Base-by-base conservation (phyloP, 768 basidiomycete genomes). In the Amanita jacksonii region DNA sequence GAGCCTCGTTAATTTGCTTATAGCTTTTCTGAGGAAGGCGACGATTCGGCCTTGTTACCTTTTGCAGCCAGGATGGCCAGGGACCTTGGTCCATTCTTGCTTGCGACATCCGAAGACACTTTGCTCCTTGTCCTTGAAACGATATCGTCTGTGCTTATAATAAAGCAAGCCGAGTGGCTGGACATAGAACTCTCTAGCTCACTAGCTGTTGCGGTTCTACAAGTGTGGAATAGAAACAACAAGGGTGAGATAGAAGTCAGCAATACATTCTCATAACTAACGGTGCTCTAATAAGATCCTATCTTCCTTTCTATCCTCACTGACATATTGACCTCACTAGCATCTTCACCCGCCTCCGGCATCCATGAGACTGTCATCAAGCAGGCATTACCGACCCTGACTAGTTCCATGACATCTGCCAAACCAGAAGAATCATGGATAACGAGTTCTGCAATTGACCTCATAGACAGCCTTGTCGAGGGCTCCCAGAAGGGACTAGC, bases 41-140 rank as follows among this genome's bases (percentile, higher is more conserved):
- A 81, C 19, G 72, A 78, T 24, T 69, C 73, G 2, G 72, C 75
- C 15, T 62, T 87, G 31, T 64, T 66, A 36, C 73, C 79, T 3
- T 76, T 85, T 48, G 83, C 84, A 1, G 69, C 77, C 8, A 75
- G 82, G 24, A 85, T 96, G 38, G 77, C 87, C 9, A 75, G 77
- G 47, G 81, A 85, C 50, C 76, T 99, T 8, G 79, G 86, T 0
- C 91, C 92, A 1, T 85, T 97, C 65, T 59, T 97, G 19, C 62
- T 79, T 4, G 63, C 79, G 23, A 79, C 91, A 0, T 79, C 85
- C 1, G 90, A 93, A 47, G 92, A 97, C 51, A 89, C 90, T 0
- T 72, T 98, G 9, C 81, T 86, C 10, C 74, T 98, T 4, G 79
- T 96, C 25, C 67, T 97, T 12, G 91, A 94, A 54, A 81, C 92